Evolutionary conservation across 2,329 filamentous ascomycete genomes (phyloP), one percentile per base, ranked within the genome.

Genomic region (Pseudocercospora pini-densiflorae): DNA sequence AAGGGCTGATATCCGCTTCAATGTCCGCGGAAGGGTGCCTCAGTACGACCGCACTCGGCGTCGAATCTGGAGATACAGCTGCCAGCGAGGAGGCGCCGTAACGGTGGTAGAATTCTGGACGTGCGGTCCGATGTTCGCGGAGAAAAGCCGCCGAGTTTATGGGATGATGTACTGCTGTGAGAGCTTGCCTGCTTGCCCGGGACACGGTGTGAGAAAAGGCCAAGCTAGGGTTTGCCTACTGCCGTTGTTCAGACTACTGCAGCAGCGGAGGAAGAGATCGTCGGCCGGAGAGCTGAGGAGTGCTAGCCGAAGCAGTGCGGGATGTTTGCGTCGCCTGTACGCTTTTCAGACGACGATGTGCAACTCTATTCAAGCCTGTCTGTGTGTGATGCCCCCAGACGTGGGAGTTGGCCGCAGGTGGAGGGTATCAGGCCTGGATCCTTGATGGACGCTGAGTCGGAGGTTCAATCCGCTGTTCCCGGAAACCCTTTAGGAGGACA

Each of bases 111-210:
- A 70, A 68, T 68, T 64, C 23, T 64, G 66, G 64, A 61, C 40
- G 59, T 62, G 64, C 66, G 64, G 68, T 62, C 66, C 68, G 68
- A 45, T 61, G n/a, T 55, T 65, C 59, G 66, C 68, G 68, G 68
- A 65, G 68, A 67, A 64, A 53, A 59, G 64, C 68, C 66, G 55
- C n/a, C 55, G 47, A 43, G 55, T 14, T 40, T 43, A 58, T 58
- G 55, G 68, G 45, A 53, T 43, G 55, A 19, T 61, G 61, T 53
- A 19, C 24, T 29, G 59, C 9, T 61, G 55, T 33, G 24, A 59
- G 59, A 31, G 65, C 59, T 63, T 60, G 63, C 53, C 59, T 57
- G 59, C 55, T 36, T 43, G 47, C 45, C 49, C 31, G 58, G 43
- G 14, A 16, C 63, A 29, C 59, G 49, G 63, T 61, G 45, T 58